Evolutionary conservation across 2,329 filamentous ascomycete genomes (phyloP).

Genomic region (Trichophyton equinum): DNA sequence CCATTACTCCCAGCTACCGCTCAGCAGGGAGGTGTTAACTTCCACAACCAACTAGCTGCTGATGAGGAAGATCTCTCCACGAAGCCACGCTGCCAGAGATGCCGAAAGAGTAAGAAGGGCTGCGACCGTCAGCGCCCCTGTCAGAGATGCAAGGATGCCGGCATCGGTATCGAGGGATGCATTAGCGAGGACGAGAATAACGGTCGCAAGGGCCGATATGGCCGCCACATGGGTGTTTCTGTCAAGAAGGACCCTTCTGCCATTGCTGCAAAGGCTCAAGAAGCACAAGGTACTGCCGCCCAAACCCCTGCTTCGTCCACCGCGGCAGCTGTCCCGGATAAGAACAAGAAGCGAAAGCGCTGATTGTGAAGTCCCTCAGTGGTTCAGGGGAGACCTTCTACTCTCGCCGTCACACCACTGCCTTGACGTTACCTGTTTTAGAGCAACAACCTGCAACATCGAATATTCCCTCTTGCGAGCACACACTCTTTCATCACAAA

Average conservation of each 20-base stretch:
- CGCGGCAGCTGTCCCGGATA: slow-evolving; percentile 35
- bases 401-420: not conserved
- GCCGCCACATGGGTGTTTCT: slow-evolving; percentile 55
- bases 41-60: slow-evolving; percentile 47
- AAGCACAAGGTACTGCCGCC: slow-evolving; percentile 28
- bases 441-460: not conserved
- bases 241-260: slow-evolving; percentile 42
- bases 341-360: slow-evolving; percentile 59
- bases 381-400: not conserved
- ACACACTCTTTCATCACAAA: not conserved
- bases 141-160: slow-evolving; percentile 88
- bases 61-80: slow-evolving; percentile 87
- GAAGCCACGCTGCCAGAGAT: slow-evolving; percentile 94
- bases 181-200: slow-evolving; percentile 97
- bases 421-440: not conserved
- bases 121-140: slow-evolving; percentile 95
- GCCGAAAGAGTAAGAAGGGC: slow-evolving; percentile 98
- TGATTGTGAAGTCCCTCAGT: slow-evolving; percentile 20
- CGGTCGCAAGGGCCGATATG: slow-evolving; percentile 86
- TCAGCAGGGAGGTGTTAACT: slow-evolving; percentile 43
- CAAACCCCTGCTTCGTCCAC: slow-evolving; percentile 21
- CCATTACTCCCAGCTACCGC: slow-evolving; percentile 42
- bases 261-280: slow-evolving; percentile 41
- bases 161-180: slow-evolving; percentile 83
- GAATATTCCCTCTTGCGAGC: not conserved